Conservation (phyloP, 768 basidiomycete genomes). For the Holtermanniella nyarrowii region DNA sequence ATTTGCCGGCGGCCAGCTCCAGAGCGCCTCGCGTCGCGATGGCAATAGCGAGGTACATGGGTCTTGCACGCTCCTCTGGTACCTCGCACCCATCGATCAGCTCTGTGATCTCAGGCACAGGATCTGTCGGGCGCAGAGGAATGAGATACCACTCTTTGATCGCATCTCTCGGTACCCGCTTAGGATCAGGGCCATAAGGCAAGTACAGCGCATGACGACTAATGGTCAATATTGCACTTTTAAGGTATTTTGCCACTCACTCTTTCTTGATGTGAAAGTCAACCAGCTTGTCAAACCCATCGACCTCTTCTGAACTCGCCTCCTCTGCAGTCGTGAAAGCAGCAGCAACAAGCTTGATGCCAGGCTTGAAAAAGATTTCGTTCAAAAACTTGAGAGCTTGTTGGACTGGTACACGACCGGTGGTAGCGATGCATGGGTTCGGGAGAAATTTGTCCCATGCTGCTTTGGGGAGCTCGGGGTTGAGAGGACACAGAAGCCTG, state of each 20-base stretch:
- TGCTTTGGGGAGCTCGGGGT: constrained; percentile 6
- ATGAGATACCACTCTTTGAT: constrained; percentile 35
- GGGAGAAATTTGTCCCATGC: constrained; percentile 25
- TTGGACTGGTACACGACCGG: constrained; percentile 28
- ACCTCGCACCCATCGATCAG: constrained; percentile 31
- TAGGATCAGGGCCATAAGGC: constrained; percentile 16
- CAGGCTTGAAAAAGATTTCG: constrained; percentile 17
- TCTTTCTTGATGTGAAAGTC: constrained; percentile 26
- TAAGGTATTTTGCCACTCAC: constrained; percentile 16
- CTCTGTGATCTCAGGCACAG: constrained; percentile 30
- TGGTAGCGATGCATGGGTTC: constrained; percentile 17
- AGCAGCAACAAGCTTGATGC: constrained; percentile 28
- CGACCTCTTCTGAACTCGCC: constrained; percentile 13
- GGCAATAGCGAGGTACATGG: constrained; percentile 28
- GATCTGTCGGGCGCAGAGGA: constrained; percentile 27
- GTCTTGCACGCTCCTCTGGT: constrained; percentile 10
- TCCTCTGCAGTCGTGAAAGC: constrained; percentile 20
- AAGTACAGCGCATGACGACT: constrained; percentile 32
- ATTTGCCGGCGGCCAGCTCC: no score
- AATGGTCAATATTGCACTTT: neutral
- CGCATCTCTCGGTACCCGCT: constrained; percentile 20
- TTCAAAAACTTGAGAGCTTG: constrained; percentile 21
- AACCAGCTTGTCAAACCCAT: constrained; percentile 19
- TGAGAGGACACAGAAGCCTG: constrained; percentile 12
- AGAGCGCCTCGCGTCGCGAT: constrained; percentile 9